These are phyloP conservation scores for Sutorius australiensis DNA, from an alignment of 768 basidiomycete species.

Conservation along the genomic window DNA sequence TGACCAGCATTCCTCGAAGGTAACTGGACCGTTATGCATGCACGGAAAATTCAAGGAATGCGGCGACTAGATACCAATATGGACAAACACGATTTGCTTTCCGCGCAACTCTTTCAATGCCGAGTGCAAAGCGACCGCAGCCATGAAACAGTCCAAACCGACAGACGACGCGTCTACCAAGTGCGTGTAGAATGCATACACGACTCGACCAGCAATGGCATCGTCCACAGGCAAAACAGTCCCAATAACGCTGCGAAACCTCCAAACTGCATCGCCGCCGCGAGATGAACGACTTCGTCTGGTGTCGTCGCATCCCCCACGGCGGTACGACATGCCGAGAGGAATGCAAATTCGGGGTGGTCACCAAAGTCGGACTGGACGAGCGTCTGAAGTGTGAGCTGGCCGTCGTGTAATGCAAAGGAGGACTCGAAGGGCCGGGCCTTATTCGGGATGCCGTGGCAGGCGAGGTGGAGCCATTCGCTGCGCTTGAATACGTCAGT, in stretches of 20 bases:
- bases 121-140: constrained; percentile 2
- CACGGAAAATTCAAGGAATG: neutral
- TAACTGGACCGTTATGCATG: neutral
- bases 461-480: constrained; percentile 26
- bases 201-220: neutral
- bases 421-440: constrained; percentile 12
- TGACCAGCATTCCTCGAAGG: too few relatives aligned
- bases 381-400: constrained; percentile 4
- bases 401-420: constrained; percentile 9
- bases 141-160: neutral
- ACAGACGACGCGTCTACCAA: neutral
- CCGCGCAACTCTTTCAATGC: constrained; percentile 1
- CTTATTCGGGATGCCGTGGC: constrained; percentile 16
- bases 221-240: constrained; percentile 25
- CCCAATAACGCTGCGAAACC: constrained; percentile 24
- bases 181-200: constrained; percentile 5
- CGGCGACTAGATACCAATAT: neutral
- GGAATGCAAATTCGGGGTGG: constrained; percentile 8
- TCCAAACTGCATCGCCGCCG: constrained; percentile 13
- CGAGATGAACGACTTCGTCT: constrained; percentile 19
- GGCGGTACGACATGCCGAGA: constrained; percentile 28
- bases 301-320: constrained; percentile 14
- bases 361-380: neutral
- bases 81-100: constrained; percentile 3
- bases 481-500: constrained; percentile 1